phyloP scores from a whole-genome alignment of 2,329 filamentous ascomycete genomes.

The Chrysoporthe deuterocubensis region DNA sequence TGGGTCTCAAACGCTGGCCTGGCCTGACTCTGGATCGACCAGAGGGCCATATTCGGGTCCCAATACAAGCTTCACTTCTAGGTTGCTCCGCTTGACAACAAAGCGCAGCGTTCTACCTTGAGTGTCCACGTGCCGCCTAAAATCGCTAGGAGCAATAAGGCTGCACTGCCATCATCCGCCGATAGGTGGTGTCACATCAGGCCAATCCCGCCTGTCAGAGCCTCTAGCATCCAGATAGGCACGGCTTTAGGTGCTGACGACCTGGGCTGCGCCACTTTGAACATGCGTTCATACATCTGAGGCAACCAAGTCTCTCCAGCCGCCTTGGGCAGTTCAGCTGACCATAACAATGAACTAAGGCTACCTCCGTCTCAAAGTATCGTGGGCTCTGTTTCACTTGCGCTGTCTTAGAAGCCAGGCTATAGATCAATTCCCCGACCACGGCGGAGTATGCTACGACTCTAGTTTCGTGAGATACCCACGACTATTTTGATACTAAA shows the following conservation, averaged over 20 bases:
- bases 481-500: neutral
- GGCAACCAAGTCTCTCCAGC: neutral
- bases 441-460: neutral
- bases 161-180: slow-evolving; percentile 5
- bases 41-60: neutral
- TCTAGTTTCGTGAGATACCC: neutral
- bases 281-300: neutral
- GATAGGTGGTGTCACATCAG: neutral
- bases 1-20: too few species aligned
- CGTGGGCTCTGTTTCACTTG: neutral
- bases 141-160: neutral
- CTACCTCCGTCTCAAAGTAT: neutral
- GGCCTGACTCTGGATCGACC: neutral
- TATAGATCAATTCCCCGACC: neutral
- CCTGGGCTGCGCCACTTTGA: slow-evolving; percentile 14
- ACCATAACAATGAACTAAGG: too few species aligned
- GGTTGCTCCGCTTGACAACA: neutral
- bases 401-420: neutral
- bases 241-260: slow-evolving; percentile 13
- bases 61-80: neutral
- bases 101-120: neutral
- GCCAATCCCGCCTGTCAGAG: neutral
- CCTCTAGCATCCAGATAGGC: too few species aligned
- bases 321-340: too few species aligned
- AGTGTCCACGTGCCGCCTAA: neutral